Evolutionary conservation across 208 protist species (phyloP).

Genomic region (Tritrichomonas foetus): DNA sequence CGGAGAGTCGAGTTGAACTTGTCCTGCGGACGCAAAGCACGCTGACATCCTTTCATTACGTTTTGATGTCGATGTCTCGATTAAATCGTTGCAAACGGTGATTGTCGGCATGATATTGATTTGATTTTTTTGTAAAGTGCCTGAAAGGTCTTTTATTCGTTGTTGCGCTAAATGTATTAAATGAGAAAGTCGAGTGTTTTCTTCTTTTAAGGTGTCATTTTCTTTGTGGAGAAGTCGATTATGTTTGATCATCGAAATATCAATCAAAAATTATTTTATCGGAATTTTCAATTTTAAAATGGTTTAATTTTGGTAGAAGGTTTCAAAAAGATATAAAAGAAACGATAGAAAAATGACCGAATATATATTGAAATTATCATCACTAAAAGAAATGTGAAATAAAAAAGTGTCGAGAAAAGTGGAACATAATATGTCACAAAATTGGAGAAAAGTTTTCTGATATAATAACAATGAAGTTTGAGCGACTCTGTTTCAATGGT

Average conservation of each 20-base stretch:
- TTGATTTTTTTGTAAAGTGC: not conserved
- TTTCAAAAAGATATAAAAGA: no score
- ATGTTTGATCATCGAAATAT: not conserved
- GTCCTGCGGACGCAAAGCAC: not conserved
- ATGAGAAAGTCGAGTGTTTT: not conserved
- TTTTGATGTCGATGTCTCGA: not conserved
- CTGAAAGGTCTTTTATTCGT: slow-evolving; percentile 12
- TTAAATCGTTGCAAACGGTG: not conserved
- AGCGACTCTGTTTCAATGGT: no score
- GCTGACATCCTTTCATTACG: not conserved
- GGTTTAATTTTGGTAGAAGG: no score
- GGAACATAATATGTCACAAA: no score
- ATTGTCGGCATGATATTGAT: slow-evolving; percentile 24
- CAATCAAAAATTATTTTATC: no score
- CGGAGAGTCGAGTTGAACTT: not conserved
- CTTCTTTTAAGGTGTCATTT: not conserved
- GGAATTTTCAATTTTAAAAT: no score
- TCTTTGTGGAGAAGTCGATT: not conserved
- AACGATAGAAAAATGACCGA: no score
- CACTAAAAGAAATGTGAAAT: no score
- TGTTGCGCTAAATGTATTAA: not conserved
- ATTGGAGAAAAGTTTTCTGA: no score
- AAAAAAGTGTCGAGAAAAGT: no score
- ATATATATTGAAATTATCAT: no score
- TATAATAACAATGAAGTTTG: no score